Base-by-base conservation (phyloP, 345 rosid species). In the Noccaea bulbosa region DNA sequence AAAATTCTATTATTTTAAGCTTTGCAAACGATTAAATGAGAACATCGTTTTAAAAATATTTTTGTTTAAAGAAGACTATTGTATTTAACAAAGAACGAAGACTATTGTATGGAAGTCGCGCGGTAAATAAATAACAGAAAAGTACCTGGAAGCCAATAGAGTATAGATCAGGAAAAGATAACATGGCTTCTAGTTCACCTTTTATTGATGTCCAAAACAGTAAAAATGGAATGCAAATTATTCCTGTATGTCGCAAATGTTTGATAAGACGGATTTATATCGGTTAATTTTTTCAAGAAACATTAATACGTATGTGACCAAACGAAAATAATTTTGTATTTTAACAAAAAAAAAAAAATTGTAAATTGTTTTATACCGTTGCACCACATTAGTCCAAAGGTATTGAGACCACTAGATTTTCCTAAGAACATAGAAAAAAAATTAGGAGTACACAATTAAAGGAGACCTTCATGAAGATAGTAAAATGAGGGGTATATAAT, bases 141-240 rank as follows among this genome's bases (percentile, higher is more conserved):
- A 27, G 30, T 27, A 27, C 95, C 90, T 83, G 82, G 70, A 89
- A 89, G 30, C 90, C 90, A 7, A 69, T 67, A 14, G 86, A 65
- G 73, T 70, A 69, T 64, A 89, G 77, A 78, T 83, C 48, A 14
- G 87, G 87, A 60, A 89, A 87, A 24, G 74, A 65, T 79, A 82
- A 64, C 44, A 80, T 69, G 66, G 62, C 82, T 77, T 48, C 67
- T 45, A 87, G 59, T 66, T 89, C 95, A 9, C 95, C 92, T 62
- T 73, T 82, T 24, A 82, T 8, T 69, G 65, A 76, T 37, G 88
- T 83, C 95, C 90, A 87, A 35, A 89, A 44, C 90, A 69, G 22
- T 47, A 69, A 57, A 58, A 57, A 44, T 0, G 73, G 73, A 0
- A 8, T 57, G 65, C 73, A 69, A 57, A 57, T 69, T 22, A 69